Evolutionary conservation across 208 protist genomes (phyloP), one percentile per base, ranked within the genome.

Genomic region (Trypanosoma lewisi): DNA sequence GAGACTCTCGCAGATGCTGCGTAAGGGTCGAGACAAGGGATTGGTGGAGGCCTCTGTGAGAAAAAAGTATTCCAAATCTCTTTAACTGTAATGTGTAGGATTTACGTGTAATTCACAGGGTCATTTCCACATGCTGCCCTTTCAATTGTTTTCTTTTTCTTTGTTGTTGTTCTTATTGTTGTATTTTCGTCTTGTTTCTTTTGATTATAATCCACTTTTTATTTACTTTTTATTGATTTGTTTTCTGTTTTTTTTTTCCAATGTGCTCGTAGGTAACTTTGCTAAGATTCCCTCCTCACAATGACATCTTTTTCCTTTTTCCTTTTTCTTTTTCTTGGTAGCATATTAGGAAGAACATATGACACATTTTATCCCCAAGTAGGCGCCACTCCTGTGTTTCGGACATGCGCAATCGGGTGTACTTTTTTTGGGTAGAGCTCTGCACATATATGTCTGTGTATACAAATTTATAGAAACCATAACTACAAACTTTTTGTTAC

Each of bases 1-100:
- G 19, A 82, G 86, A 23, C 74, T 91, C 23, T 73, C 83, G 14
- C 77, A 87, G 60, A 30, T 96, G 45, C 78, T 93, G 54, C 77
- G 84, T 28, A 80, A 85, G 36, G 86, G 85, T 6, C 17, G 48
- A 9, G 83, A 96, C 42, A 71, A 75, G 36, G 59, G 82, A 41
- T 74, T 72, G 39, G 73, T 96, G 2, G 75, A 77, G 5, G 77
- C 68, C 12, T 54, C 54, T 28, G 16, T 86, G 21, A 70, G 68
- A 41, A 78, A 66, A 12, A 85, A 86, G 55, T 95, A 80, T 71
- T 82, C 49, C 48, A 76, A 73, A 33, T 61, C 63, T 19, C 63
- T 93, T 30, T 91, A 85, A 70, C 51, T 17, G 30, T 36, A 1
- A 2, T 28, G 17, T 34, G 7, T 42, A 4, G 37, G 64, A 4